A percentile compares a stretch with the other conserved stretches of the same genome.
Conservation (phyloP, 2,329 filamentous ascomycete species). For the Botrytis paeoniae region DNA sequence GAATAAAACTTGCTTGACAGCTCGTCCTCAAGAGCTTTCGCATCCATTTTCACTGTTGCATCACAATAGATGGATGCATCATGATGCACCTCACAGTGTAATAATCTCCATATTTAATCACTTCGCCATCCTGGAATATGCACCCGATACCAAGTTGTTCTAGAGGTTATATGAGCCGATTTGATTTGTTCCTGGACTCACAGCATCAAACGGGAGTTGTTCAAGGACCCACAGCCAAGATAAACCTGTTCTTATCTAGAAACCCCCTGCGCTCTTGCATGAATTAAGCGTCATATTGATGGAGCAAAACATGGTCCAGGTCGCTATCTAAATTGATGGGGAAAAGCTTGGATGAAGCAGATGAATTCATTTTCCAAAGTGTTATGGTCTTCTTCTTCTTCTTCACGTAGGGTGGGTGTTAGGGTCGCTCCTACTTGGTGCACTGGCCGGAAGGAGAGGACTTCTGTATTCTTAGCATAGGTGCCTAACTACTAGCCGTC, state of each 20-base stretch:
- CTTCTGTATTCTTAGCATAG: neutral
- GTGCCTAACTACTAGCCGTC: neutral
- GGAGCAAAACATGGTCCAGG: neutral
- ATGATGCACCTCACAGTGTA: neutral
- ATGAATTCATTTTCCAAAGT: neutral
- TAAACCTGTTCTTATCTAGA: neutral
- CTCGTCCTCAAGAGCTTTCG: neutral
- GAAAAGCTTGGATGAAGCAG: neutral
- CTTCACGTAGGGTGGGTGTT: neutral
- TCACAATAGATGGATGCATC: constrained; percentile 1
- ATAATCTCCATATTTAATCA: neutral
- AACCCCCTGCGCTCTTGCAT: neutral
- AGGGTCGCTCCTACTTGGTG: neutral
- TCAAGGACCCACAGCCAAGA: neutral
- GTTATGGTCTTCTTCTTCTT: neutral
- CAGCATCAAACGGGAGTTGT: no score
- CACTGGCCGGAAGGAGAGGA: neutral
- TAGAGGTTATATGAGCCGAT: neutral
- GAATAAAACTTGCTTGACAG: neutral
- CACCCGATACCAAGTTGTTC: neutral
- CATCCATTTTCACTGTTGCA: neutral
- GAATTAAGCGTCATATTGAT: neutral
- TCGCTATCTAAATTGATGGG: neutral
- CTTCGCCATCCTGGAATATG: neutral
- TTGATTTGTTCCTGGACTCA: neutral